Evolutionary conservation across 495 filamentous ascomycete genomes (phyloP), one percentile per base, ranked within the genome.

Genomic region (Tuber magnatum): DNA sequence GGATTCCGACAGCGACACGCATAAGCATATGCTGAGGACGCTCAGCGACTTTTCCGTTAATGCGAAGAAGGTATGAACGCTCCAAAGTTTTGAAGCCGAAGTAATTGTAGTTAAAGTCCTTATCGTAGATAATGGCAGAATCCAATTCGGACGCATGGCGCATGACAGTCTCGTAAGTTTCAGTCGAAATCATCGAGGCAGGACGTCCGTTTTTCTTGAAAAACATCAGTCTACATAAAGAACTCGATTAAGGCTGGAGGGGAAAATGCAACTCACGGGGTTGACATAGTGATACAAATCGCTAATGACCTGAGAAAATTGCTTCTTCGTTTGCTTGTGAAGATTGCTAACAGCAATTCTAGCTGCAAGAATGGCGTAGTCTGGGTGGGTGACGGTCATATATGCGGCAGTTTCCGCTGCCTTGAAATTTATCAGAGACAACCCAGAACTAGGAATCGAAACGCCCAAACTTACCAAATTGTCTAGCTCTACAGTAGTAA

Each of bases 281-380:
- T 99, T 99, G 83, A 96, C 85, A 85, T 97, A 99, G 86, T 97
- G 88, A 86, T 94, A 97, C 28, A 99, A 89, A 82, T 98, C 95
- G 77, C 90, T 90, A 78, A 99, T 88, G 74, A 98, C 95, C 75
- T 93, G 88, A 9, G 95, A 97, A 85, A 94, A 99, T 83, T 97
- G 94, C 88, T 99, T 99, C 88, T 97, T 97, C 51, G 95, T 99
- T 87, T 99, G 95, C 87, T 99, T 99, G 89, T 99, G 95, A 73
- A 99, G 91, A 87, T 99, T 99, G 78, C 95, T 98, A 41, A 99
- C 96, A 78, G 95, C 95, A 81, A 99, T 98, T 85, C 95, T 94
- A 79, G 95, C 95, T 80, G 95, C 95, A 71, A 99, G 93, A 85
- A 98, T 97, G 84, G 95, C 95, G 85, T 99, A 99, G 86, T 99